Percentiles rank a stretch among this genome's conserved stretches.
Evolutionary conservation across 345 rosid genomes (phyloP).

Genomic region (Lumnitzera littorea): DNA sequence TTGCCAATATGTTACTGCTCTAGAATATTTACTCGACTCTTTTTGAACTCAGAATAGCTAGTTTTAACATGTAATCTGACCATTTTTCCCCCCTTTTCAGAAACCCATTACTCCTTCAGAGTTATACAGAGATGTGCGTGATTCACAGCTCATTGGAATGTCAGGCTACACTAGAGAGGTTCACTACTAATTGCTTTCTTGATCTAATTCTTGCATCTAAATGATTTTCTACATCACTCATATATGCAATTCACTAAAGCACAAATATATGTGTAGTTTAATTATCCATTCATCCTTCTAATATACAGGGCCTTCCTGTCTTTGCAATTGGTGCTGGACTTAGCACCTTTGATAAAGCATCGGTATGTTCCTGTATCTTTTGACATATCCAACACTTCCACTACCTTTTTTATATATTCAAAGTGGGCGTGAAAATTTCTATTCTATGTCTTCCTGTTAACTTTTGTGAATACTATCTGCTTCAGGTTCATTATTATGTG

Average conservation of each 20-base stretch:
- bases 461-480: not conserved
- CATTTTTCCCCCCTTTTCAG: slow-evolving; percentile 29
- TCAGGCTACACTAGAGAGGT: slow-evolving; percentile 97
- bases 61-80: not conserved
- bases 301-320: slow-evolving; percentile 79
- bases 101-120: slow-evolving; percentile 82
- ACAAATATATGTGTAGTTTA: not conserved
- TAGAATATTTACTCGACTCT: too few species aligned
- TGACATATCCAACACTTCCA: not conserved
- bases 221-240: too few species aligned
- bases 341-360: slow-evolving; percentile 88
- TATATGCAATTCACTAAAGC: not conserved
- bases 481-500: slow-evolving; percentile 77
- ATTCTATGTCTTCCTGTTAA: not conserved
- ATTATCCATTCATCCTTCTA: not conserved
- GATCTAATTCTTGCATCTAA: slow-evolving; percentile 1
- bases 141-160: slow-evolving; percentile 90
- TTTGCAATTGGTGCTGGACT: slow-evolving; percentile 76
- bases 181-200: slow-evolving; percentile 11
- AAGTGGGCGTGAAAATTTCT: not conserved
- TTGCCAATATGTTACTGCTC: not conserved
- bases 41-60: slow-evolving; percentile 7
- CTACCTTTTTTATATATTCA: not conserved
- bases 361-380: slow-evolving; percentile 45
- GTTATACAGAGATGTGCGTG: slow-evolving; percentile 62